These are phyloP conservation scores for Pinus tabuliformis DNA, from an alignment of 75 land plant species.

Conservation along the genomic window DNA sequence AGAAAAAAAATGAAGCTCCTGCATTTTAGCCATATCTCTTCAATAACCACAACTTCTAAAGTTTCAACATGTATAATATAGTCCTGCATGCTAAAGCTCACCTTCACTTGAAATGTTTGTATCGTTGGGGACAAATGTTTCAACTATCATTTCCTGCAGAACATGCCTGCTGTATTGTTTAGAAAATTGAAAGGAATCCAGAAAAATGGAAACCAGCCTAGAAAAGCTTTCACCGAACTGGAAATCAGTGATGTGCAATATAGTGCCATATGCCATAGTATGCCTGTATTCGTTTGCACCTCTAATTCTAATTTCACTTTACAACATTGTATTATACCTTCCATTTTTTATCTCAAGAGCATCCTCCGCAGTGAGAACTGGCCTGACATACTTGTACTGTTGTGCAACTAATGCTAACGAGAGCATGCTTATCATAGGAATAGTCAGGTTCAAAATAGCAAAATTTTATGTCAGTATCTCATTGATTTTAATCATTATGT, in stretches of 20 bases:
- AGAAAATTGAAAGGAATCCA: not conserved
- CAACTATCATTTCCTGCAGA: conserved; percentile 91
- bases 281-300: not conserved
- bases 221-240: not conserved
- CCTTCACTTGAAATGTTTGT: conserved; percentile 62
- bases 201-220: not conserved
- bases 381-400: conserved; percentile 90
- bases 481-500: not conserved
- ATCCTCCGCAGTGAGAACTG: conserved; percentile 54
- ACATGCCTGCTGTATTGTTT: conserved; percentile 57
- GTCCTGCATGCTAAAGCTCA: conserved; percentile 8
- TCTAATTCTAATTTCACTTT: not conserved
- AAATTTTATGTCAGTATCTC: not conserved
- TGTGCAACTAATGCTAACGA: conserved; percentile 82
- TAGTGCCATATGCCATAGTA: not conserved
- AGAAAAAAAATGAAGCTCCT: conserved; percentile 1
- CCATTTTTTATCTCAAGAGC: conserved; percentile 81
- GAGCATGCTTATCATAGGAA: conserved; percentile 40
- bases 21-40: not conserved
- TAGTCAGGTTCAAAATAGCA: not conserved
- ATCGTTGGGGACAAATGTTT: conserved; percentile 95
- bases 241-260: not conserved
- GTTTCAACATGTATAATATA: not conserved
- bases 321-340: conserved; percentile 40
- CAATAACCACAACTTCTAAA: not conserved